These are phyloP conservation scores for Rhodotorula babjevae DNA, from an alignment of 768 basidiomycete genomes.

Conservation along the genomic window DNA sequence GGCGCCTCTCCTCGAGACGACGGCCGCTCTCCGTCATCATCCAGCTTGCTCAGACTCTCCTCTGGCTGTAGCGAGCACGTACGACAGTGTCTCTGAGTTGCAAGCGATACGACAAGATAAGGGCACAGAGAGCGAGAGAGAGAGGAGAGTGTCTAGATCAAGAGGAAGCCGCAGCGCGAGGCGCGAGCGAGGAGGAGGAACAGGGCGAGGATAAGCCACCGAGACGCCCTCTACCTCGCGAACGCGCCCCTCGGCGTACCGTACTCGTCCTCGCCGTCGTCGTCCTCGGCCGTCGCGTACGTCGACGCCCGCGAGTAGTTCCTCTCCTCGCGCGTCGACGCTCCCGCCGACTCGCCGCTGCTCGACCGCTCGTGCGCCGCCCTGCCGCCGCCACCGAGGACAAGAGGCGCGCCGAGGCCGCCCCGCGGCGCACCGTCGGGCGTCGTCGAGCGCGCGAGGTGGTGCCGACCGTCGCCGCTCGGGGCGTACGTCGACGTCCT, in stretches of 20 bases:
- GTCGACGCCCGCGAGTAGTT: not conserved
- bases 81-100: no score
- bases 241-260: not conserved
- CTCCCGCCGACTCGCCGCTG: not conserved
- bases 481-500: not conserved
- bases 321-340: not conserved
- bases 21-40: not conserved
- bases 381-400: not conserved
- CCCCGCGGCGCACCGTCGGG: not conserved
- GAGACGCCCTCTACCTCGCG: not conserved
- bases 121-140: not conserved
- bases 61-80: no score
- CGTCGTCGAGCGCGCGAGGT: not conserved
- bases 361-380: not conserved
- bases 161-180: not conserved
- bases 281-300: slow-evolving; percentile 3
- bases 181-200: not conserved
- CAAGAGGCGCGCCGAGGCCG: not conserved
- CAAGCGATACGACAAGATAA: not conserved
- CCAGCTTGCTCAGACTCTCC: no score
- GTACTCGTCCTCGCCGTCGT: not conserved
- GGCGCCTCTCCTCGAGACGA: no score
- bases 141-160: not conserved
- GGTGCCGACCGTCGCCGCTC: not conserved
- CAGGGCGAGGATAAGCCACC: not conserved